Evolutionary conservation across 2,329 filamentous ascomycete species (phyloP), one percentile per base, ranked within the genome.

Genomic region (Exophiala sp.): DNA sequence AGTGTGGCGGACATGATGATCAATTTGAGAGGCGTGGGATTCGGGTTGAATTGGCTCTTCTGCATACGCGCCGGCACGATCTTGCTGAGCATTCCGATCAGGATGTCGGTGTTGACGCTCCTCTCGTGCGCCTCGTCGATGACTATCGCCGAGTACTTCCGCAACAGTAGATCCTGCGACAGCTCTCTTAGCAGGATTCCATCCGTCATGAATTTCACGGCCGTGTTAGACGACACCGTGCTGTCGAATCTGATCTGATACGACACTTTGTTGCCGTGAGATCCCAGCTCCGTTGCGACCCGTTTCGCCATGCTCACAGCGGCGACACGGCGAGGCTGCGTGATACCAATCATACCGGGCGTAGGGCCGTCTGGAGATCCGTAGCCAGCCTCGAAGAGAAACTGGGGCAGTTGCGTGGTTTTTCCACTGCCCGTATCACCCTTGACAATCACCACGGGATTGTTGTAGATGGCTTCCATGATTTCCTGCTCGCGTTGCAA

Each of bases 161-260:
- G 81, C 38, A 98, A 71, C 0, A 88, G 78, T 63, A 97, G 88
- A 64, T 98, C 93, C 58, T 93, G 83, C 0, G 87, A 83, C 46
- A 96, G 85, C 68, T 98, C 93, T 49, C 93, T 83, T 8, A 98
- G 77, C 52, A 98, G 73, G 22, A 98, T 89, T 77, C 93, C 93
- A 67, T 98, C 93, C 0, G 93, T 98, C 90, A 98, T 96, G 70
- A 97, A 98, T 66, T 98, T 98, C 66, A 98, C 81, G 4, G 88
- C 86, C 0, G 93, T 98, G 45, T 88, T 84, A 22, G 82, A 74
- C 42, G 82, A 81, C 1, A 86, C 82, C 0, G 83, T 91, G 43
- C 85, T 88, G 64, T 98, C 93, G 58, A 97, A 98, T 19, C 94
- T 85, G 61, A 98, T 96, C 66, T 90, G 93, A 66, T 97, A 94